phyloP scores from a whole-genome alignment of 305 asterid genomes.

The Fraxinus nigra region DNA sequence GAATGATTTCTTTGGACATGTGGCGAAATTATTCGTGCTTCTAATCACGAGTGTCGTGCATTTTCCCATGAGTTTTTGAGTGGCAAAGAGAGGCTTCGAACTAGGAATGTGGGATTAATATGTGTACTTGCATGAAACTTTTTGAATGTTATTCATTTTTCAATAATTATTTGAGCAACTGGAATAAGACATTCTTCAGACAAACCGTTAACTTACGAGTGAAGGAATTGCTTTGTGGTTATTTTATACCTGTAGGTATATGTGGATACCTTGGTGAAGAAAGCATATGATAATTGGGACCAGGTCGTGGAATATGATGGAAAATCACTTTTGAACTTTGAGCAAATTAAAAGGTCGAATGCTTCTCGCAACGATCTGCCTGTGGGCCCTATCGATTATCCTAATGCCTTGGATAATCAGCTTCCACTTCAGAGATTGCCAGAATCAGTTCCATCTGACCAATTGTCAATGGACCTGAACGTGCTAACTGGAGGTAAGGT shows the following conservation, averaged over 20 bases:
- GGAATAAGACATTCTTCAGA: not conserved
- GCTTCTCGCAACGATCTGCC: constrained; percentile 47
- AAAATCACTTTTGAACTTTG: constrained; percentile 65
- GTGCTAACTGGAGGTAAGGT: constrained; percentile 62
- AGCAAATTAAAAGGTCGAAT: constrained; percentile 55
- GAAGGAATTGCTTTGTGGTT: not conserved
- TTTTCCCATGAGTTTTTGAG: not conserved
- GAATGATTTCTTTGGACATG: not conserved
- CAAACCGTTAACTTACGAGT: not conserved
- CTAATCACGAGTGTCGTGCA: not conserved
- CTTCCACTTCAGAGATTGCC: constrained; percentile 52
- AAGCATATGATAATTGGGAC: constrained; percentile 90
- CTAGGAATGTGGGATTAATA: not conserved
- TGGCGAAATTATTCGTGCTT: not conserved
- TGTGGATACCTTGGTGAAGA: constrained; percentile 84
- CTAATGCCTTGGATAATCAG: constrained; percentile 57
- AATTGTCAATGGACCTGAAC: constrained; percentile 51
- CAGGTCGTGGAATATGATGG: constrained; percentile 96
- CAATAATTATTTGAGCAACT: not conserved
- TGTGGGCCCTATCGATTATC: constrained; percentile 53
- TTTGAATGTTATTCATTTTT: not conserved
- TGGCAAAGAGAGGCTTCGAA: not conserved
- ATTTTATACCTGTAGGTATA: constrained; percentile 48
- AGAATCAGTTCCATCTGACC: constrained; percentile 45
- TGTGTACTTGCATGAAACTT: not conserved